phyloP scores from a whole-genome alignment of 805 yeast species.

The Ogataea henricii region DNA sequence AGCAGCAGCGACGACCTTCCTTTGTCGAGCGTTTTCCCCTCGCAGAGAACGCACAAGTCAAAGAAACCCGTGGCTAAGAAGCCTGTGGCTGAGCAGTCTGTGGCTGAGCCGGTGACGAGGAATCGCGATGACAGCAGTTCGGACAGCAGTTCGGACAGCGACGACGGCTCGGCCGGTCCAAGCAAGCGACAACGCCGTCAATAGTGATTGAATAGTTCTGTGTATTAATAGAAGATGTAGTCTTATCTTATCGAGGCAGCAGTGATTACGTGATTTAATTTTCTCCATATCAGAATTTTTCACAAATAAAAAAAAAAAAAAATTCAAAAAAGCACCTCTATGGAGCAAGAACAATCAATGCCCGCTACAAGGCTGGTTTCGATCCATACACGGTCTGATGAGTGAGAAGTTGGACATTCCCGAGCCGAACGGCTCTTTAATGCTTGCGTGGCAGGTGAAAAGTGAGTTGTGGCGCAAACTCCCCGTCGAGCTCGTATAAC shows the following conservation, averaged over 20 bases:
- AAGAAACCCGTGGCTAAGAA: no score
- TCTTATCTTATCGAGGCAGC: not conserved
- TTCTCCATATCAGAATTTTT: no score
- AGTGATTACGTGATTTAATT: no score
- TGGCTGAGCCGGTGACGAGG: not conserved
- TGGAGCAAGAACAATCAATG: no score
- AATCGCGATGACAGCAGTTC: not conserved
- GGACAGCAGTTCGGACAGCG: not conserved
- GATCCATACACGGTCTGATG: not conserved
- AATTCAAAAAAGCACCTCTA: no score
- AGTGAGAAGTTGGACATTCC: conserved; percentile 22
- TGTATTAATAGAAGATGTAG: not conserved
- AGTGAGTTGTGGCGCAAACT: conserved; percentile 35
- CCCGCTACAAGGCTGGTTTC: no score
- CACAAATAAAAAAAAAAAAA: not conserved
- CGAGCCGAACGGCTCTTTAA: conserved; percentile 53
- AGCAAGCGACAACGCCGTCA: not conserved
- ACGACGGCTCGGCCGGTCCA: not conserved
- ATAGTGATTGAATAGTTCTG: not conserved
- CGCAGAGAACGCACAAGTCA: no score
- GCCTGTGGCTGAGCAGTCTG: no score
- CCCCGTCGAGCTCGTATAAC: not conserved
- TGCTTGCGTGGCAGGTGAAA: conserved; percentile 75
- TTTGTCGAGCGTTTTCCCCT: no score
- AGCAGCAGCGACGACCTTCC: no score